Evolutionary conservation across 768 basidiomycete species (phyloP).

Genomic region (Grammothele lineata): DNA sequence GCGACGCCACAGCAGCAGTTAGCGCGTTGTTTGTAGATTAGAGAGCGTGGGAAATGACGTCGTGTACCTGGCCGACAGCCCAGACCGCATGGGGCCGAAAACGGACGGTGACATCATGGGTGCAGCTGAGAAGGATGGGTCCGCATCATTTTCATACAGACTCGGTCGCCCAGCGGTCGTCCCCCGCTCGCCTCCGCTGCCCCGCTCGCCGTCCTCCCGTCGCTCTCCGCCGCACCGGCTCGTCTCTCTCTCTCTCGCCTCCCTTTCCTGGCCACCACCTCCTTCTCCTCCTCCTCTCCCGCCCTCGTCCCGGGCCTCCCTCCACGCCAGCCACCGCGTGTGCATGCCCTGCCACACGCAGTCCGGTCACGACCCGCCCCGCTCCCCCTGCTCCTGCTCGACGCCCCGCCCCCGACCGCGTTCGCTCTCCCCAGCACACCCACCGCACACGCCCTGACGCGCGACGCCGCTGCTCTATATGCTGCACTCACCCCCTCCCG

Average conservation of each 20-base stretch:
- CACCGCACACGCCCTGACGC: background rate
- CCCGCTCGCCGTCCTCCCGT: background rate
- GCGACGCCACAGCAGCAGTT: too few species aligned
- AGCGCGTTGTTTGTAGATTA: conserved; percentile 3
- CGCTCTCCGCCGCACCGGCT: too few species aligned
- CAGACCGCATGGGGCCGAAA: conserved; percentile 6
- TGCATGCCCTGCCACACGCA: conserved; percentile 6
- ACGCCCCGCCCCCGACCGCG: conserved; percentile 8
- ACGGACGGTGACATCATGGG: conserved; percentile 21
- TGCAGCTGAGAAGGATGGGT: conserved; percentile 14
- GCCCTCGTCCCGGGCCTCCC: background rate
- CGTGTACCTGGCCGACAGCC: conserved; percentile 12
- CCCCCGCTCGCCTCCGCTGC: background rate
- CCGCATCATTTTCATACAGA: conserved; percentile 19
- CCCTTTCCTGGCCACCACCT: too few species aligned
- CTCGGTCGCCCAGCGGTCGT: conserved; percentile 19
- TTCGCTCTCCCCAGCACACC: conserved; percentile 2
- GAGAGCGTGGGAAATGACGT: conserved; percentile 23
- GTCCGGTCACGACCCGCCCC: conserved; percentile 16
- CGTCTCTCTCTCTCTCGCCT: too few species aligned
- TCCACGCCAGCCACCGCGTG: background rate
- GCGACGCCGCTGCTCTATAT: conserved; percentile 15
- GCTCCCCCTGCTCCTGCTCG: background rate
- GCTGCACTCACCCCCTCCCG: conserved; percentile 14
- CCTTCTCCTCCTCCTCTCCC: background rate